Evolutionary conservation across 1,284 basidiomycete species (phyloP), one percentile per base, ranked within the genome.

Genomic region (Rugosomyces carneus): DNA sequence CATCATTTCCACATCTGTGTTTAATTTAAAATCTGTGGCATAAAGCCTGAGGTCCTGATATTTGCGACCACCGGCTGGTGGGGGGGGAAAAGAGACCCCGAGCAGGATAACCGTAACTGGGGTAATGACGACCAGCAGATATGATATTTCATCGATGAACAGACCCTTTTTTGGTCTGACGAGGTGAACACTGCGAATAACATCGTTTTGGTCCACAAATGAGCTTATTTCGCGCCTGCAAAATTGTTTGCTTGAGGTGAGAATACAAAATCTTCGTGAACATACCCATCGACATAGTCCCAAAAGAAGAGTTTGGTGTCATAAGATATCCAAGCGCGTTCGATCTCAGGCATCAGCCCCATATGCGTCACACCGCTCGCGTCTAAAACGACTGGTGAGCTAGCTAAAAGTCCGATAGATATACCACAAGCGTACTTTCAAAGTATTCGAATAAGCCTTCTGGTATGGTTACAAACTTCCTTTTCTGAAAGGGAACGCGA

Each of bases 251-350:
- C 45, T 29, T 13, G 38, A 54, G 24, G 45, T 21, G 44, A 31
- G 18, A 16, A 18, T 23, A 27, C 23, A 41, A 46, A 21, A 3
- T 34, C 40, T n/a, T 16, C 10, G 45, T n/a, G 11, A 40, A 73
- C 81, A 51, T 58, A 92, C 85, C 90, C 90, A 59, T 96, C 90
- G 41, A 84, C 71, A 65, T 98, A 99, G 66, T 98, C 92, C 96
- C 96, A 99, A 21, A 99, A 71, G 60, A 96, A 93, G 34, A 99
- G 73, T 58, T 91, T 89, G 64, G 95, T 86, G 70, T 97, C 93
- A 52, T 98, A 87, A 8, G 91, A 86, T 56, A 98, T 89, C 92
- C 94, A 99, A 0, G 91, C 94, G 41, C 93, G 79, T 56, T 93
- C 91, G 53, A 99, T 91, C 57, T 94, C 90, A 24, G 93, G 85